Evolutionary conservation across 2,329 filamentous ascomycete species (phyloP), one percentile per base, ranked within the genome.

Genomic region (Basipetospora chlamydospora): DNA sequence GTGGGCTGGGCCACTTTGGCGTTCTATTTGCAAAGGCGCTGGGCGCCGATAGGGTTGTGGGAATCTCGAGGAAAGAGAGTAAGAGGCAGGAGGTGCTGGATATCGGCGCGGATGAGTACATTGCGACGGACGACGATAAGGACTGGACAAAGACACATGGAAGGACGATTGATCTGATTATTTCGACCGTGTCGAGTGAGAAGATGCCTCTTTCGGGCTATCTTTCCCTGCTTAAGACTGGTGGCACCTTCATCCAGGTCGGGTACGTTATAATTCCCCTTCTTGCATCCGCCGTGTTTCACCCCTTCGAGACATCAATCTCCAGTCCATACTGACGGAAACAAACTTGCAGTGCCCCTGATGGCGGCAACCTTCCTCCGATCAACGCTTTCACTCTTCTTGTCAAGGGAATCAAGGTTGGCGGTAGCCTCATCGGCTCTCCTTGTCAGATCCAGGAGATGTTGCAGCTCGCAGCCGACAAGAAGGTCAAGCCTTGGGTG

Each of bases 1-100:
- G 78, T 6, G 77, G 78, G 2, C 54, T 82, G 2, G 77, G 78
- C 0, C 77, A 84, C 54, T 74, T 82, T 45, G 79, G 72, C 4
- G 56, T 84, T 8, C 54, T 80, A 28, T 80, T 74, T 44, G 78
- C 80, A 1, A 77, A 73, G 52, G 78, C 78, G 2, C 53, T 84
- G 9, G 71, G 69, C 8, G 71, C 68, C n/a, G 70, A 77, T 33
- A 62, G 64, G 31, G 67, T 77, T 10, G 66, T 74, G 6, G 73
- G 65, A 7, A 76, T 77, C 47, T 74, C 68, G 11, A 63, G 72
- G 26, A 63, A 55, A 13, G 55, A 52, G 5, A 53, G 49, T 38
- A 78, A 77, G 59, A 59, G 59, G 30, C 59, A 60, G 1, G 73
- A 78, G 46, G 70, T 68, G 2, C 47, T 64, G 35, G 61, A 63